Conservation (phyloP, 306 rosid genomes). For the Begonia fuchsioides region DNA sequence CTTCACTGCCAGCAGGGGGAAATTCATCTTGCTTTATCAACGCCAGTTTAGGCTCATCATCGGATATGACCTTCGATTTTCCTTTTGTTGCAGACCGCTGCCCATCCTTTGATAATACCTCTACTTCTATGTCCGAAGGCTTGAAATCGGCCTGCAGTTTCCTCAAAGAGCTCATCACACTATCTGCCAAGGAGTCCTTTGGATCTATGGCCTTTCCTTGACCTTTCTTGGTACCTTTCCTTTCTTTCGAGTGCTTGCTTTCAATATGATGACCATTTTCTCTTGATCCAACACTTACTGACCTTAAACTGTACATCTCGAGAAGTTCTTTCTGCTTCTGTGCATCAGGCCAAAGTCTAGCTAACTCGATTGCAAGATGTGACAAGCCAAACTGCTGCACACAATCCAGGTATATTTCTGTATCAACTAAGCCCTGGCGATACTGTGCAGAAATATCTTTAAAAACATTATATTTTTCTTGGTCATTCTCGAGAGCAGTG, state of each 20-base stretch:
- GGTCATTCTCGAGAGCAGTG: slow-evolving; percentile 62
- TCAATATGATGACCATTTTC: slow-evolving; percentile 24
- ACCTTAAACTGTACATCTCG: slow-evolving; percentile 35
- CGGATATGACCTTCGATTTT: too few relatives aligned
- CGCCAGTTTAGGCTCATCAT: too few relatives aligned
- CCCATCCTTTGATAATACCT: slow-evolving; percentile 59
- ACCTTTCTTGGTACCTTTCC: too few relatives aligned
- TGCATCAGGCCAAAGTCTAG: slow-evolving; percentile 69
- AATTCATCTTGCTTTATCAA: too few relatives aligned
- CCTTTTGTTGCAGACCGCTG: slow-evolving; percentile 43
- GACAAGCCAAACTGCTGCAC: slow-evolving; percentile 74
- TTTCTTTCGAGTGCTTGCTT: slow-evolving; percentile 17
- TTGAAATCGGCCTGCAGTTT: slow-evolving; percentile 52
- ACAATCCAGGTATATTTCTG: slow-evolving; percentile 48
- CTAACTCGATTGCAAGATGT: slow-evolving; percentile 74
- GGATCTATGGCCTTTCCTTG: slow-evolving; percentile 39
- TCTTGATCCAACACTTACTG: slow-evolving; percentile 24
- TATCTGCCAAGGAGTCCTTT: slow-evolving; percentile 37
- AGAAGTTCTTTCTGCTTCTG: slow-evolving; percentile 73
- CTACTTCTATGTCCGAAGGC: slow-evolving; percentile 43
- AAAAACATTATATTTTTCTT: slow-evolving; percentile 47
- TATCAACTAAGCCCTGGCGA: slow-evolving; percentile 68
- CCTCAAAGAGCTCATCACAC: slow-evolving; percentile 45
- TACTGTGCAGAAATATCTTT: slow-evolving; percentile 74
- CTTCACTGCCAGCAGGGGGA: too few relatives aligned